Percentiles rank a stretch among this genome's conserved stretches.
Conservation (phyloP, 306 rosid genomes). For the Urtica urens region DNA sequence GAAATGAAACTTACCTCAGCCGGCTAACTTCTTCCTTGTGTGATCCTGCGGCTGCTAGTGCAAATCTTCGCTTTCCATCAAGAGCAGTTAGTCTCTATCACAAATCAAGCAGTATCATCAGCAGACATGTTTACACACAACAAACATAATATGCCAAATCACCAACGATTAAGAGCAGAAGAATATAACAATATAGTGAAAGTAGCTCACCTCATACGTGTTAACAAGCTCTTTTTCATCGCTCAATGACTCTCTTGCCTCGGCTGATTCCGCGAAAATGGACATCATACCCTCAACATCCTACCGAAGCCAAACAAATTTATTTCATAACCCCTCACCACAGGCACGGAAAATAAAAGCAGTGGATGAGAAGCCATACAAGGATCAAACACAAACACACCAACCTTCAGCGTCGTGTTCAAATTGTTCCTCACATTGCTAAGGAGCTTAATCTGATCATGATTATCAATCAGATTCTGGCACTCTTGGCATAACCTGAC, state of each 20-base stretch:
- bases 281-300: constrained; percentile 99
- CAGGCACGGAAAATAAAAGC: too few species aligned
- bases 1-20: constrained; percentile 48
- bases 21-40: constrained; percentile 94
- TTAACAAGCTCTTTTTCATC: constrained; percentile 86
- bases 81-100: constrained; percentile 84
- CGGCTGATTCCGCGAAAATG: constrained; percentile 90
- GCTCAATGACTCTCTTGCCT: constrained; percentile 79
- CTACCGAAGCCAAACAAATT: constrained; percentile 40
- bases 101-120: too few species aligned
- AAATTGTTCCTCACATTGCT: constrained; percentile 96
- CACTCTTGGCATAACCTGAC: constrained; percentile 78
- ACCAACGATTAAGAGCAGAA: neutral
- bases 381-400: neutral
- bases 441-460: constrained; percentile 96
- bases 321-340: neutral
- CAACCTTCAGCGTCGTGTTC: constrained; percentile 85
- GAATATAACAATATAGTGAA: neutral
- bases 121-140: too few species aligned
- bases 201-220: constrained; percentile 61
- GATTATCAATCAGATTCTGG: constrained; percentile 89
- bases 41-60: constrained; percentile 86
- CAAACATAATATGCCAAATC: too few species aligned
- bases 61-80: constrained; percentile 93
- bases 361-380: too few species aligned